Percentiles rank a stretch among this genome's conserved stretches.
Conservation (phyloP, 768 basidiomycete species). For the Phylloporus sp. region DNA sequence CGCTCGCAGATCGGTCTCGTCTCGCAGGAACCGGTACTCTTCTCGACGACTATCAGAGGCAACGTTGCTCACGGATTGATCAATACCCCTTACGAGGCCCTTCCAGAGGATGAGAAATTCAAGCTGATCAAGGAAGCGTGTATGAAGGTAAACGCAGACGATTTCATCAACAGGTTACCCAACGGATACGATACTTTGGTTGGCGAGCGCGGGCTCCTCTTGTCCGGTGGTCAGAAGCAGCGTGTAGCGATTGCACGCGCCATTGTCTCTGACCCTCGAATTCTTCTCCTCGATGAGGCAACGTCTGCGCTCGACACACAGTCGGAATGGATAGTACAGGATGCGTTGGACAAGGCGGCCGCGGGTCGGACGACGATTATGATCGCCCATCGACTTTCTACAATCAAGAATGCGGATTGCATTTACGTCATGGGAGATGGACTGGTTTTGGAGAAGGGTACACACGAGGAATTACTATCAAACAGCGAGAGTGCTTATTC, state of each 20-base stretch:
- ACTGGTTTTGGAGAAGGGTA: slow-evolving; percentile 73
- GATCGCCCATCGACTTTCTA: slow-evolving; percentile 75
- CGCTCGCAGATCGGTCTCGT: too few relatives aligned
- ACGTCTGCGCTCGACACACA: slow-evolving; percentile 88
- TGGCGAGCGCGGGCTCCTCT: slow-evolving; percentile 81
- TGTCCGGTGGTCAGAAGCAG: slow-evolving; percentile 84
- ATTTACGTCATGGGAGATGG: slow-evolving; percentile 92
- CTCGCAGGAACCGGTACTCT: too few relatives aligned
- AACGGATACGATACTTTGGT: slow-evolving; percentile 84
- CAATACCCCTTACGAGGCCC: too few relatives aligned
- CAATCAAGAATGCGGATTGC: slow-evolving; percentile 78
- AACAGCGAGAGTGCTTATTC: slow-evolving; percentile 63
- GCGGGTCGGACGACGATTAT: slow-evolving; percentile 75
- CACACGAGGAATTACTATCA: slow-evolving; percentile 62
- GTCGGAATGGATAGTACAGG: slow-evolving; percentile 83
- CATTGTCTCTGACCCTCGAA: slow-evolving; percentile 81
- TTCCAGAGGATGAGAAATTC: too few relatives aligned
- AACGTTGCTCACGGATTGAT: too few relatives aligned
- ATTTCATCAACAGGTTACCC: slow-evolving; percentile 79
- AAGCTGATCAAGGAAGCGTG: slow-evolving; percentile 86
- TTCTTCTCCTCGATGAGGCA: slow-evolving; percentile 83
- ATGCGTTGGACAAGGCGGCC: slow-evolving; percentile 83
- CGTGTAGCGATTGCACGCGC: slow-evolving; percentile 88
- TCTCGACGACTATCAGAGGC: too few relatives aligned
- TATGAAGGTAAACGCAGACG: slow-evolving; percentile 84